Evolutionary conservation across 495 filamentous ascomycete species (phyloP), one percentile per base, ranked within the genome.

Genomic region (Gamarada debralockiae): DNA sequence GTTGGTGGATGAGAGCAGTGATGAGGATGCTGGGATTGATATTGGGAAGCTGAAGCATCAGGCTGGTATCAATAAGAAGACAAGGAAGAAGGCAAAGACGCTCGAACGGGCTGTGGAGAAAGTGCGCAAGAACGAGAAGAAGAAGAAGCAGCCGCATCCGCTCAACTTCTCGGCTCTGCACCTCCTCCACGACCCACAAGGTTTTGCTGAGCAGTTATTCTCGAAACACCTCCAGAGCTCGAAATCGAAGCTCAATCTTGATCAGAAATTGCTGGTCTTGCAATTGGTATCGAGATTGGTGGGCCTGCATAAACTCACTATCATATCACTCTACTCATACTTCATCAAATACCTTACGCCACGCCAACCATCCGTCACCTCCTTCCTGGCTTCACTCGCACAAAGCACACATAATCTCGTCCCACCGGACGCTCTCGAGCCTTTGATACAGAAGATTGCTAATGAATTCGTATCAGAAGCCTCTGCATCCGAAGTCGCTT

Each of bases 151-250:
- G 48, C 86, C 89, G 0, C 88, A 92, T 61, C 82, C 85, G 0
- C 78, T 97, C 20, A 97, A 99, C 72, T 99, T 99, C 70, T 96
- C 92, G 0, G 95, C 95, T n/a, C 80, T 89, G n/a, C 93, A 97
- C 65, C 77, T 99, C 13, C 77, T 99, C 3, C 87, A 96, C 66
- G 95, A 97, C 63, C 92, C 95, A 1, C 95, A 99, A 62, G 89
- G 88, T 1, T 97, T 96, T 64, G 90, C 92, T 18, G 95, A 99
- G 65, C 74, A 77, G 40, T 74, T 99, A 1, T 99, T 97, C 69
- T 80, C 82, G 31, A 96, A 90, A 65, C 93, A 99, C 64, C 70
- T 97, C 20, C 90, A 96, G 47, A 92, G 83, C 57, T 77, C 78
- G 25, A 95, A 92, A 70, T 84, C 85, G 25, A 95, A 86, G 66